Evolutionary conservation across 1,139 yeast genomes (phyloP).

Genomic region (Suhomyces bokatorum): DNA sequence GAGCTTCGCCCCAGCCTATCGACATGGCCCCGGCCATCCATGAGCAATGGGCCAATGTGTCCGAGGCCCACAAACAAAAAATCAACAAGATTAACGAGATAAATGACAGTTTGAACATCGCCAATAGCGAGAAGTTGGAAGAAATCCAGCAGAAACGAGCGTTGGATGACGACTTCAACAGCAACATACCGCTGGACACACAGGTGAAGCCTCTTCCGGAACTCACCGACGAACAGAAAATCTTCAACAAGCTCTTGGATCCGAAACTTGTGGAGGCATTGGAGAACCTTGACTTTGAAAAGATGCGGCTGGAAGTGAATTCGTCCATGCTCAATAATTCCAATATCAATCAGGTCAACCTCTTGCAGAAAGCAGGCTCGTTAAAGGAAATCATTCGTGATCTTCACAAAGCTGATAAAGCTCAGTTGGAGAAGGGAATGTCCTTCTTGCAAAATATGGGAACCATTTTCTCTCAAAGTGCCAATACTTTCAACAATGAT

Average conservation of each 20-base stretch:
- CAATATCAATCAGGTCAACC: conserved; percentile 21
- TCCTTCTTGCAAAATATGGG: conserved; percentile 32
- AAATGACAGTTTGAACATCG: conserved; percentile 27
- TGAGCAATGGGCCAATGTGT: background rate
- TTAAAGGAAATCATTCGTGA: conserved; percentile 32
- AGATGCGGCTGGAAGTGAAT: conserved; percentile 26
- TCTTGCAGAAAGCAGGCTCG: conserved; percentile 32
- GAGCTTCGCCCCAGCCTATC: background rate
- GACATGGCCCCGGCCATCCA: background rate
- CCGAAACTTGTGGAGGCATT: conserved; percentile 34
- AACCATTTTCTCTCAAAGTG: conserved; percentile 15
- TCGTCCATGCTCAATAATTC: conserved; percentile 16
- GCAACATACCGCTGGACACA: conserved; percentile 4
- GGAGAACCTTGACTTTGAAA: conserved; percentile 30
- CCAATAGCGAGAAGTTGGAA: conserved; percentile 6
- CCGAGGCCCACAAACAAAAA: conserved; percentile 6
- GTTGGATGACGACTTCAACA: conserved; percentile 12
- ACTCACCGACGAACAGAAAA: conserved; percentile 13
- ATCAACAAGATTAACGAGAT: conserved; percentile 51
- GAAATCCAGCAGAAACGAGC: conserved; percentile 10
- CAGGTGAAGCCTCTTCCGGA: conserved; percentile 1
- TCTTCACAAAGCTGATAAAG: conserved; percentile 30
- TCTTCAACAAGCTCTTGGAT: conserved; percentile 30
- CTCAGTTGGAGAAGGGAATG: conserved; percentile 31
- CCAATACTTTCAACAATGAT: conserved; percentile 3